Percentiles rank a stretch among this genome's conserved stretches.
Conservation (phyloP, 2,329 filamentous ascomycete genomes). For the Phialemonium atrogriseum region DNA sequence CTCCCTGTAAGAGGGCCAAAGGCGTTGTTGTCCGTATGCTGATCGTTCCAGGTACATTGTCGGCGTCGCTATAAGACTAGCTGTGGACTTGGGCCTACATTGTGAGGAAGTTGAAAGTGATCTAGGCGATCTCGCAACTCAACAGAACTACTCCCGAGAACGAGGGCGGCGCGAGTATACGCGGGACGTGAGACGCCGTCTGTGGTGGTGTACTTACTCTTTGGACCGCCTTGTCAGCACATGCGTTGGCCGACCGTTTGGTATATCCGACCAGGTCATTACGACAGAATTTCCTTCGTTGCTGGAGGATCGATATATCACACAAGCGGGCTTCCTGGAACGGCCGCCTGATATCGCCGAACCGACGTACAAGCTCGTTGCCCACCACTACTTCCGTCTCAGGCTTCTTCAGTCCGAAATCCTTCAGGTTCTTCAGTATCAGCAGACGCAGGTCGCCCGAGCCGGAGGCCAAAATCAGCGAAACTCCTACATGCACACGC, state of each 20-base stretch:
- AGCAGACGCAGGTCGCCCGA: constrained; percentile 75
- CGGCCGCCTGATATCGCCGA: constrained; percentile 47
- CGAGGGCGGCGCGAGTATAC: constrained; percentile 71
- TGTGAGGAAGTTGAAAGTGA: constrained; percentile 69
- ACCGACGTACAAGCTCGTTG: constrained; percentile 83
- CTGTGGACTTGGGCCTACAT: constrained; percentile 85
- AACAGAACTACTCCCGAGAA: constrained; percentile 32
- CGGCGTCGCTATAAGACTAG: constrained; percentile 82
- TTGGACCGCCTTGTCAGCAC: constrained; percentile 91
- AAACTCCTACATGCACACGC: constrained; percentile 69
- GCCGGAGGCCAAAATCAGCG: constrained; percentile 52
- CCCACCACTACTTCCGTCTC: constrained; percentile 86
- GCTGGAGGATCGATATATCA: constrained; percentile 83
- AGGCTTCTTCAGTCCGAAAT: constrained; percentile 90
- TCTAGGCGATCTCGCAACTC: constrained; percentile 38
- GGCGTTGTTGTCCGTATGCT: constrained; percentile 6
- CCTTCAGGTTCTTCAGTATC: constrained; percentile 84
- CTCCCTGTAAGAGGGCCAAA: not conserved
- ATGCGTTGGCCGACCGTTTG: constrained; percentile 87
- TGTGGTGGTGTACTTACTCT: constrained; percentile 98
- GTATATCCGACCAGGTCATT: constrained; percentile 91
- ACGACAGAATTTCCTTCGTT: constrained; percentile 91
- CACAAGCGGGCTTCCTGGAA: constrained; percentile 62
- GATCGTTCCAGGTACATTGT: constrained; percentile 64
- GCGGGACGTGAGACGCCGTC: constrained; percentile 72